Evolutionary conservation across 441 rosid genomes (phyloP).

Genomic region (Croton laevigatus): DNA sequence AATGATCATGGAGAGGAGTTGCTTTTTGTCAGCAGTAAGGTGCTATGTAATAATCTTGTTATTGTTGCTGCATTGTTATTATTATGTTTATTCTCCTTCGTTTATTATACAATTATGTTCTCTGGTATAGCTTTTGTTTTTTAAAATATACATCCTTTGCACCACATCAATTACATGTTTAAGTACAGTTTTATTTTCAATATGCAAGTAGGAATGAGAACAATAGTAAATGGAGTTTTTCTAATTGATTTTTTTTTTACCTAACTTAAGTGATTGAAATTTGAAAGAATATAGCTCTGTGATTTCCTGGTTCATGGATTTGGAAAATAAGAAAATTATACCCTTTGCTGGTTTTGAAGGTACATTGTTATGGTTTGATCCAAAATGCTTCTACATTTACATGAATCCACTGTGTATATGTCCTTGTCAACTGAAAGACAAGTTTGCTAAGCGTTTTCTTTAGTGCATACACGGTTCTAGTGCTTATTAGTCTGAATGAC

Average conservation of each 20-base stretch:
- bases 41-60: slow-evolving; percentile 20
- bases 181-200: not conserved
- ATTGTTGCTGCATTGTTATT: not conserved
- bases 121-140: not conserved
- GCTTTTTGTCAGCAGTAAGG: slow-evolving; percentile 78
- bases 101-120: not conserved
- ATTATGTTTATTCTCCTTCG: not conserved
- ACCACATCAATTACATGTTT: not conserved
- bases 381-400: not conserved
- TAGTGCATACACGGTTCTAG: not conserved
- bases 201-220: not conserved
- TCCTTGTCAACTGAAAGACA: not conserved
- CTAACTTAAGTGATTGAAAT: not conserved
- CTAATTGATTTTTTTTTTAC: not conserved
- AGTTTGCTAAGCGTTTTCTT: not conserved
- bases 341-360: not conserved
- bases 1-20: slow-evolving; percentile 76
- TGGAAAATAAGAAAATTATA: not conserved
- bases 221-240: not conserved
- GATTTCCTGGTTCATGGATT: not conserved
- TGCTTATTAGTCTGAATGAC: not conserved
- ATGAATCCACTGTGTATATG: not conserved
- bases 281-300: not conserved
- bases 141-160: not conserved
- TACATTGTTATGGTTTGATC: not conserved